These are phyloP conservation scores for Quercus suber DNA, from an alignment of 306 rosid species.

Conservation along the genomic window DNA sequence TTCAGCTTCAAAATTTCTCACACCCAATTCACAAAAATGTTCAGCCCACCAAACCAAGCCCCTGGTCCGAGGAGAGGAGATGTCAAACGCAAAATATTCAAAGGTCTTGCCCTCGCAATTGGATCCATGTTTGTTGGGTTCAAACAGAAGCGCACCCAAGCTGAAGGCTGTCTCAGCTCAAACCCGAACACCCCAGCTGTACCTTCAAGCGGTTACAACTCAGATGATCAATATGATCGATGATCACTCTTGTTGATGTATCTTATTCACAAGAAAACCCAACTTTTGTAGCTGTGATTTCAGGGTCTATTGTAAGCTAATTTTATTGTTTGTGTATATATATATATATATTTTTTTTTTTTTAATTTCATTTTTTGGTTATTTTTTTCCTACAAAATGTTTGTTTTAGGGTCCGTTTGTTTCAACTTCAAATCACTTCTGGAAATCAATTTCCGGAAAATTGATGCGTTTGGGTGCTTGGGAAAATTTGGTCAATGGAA, in stretches of 20 bases:
- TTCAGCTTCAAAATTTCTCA: neutral
- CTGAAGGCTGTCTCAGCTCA: conserved; percentile 20
- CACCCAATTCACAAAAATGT: neutral
- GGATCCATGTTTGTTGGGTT: neutral
- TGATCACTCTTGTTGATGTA: too few relatives aligned
- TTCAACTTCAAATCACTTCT: too few relatives aligned
- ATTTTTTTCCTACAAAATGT: too few relatives aligned
- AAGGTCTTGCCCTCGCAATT: neutral
- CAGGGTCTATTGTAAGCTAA: neutral
- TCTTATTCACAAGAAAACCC: neutral
- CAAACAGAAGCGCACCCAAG: neutral
- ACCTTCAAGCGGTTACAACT: conserved; percentile 11
- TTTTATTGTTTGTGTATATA: too few relatives aligned
- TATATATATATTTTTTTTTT: too few relatives aligned
- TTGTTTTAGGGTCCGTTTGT: too few relatives aligned
- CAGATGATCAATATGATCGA: neutral
- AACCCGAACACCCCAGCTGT: conserved; percentile 17
- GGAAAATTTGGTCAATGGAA: too few relatives aligned
- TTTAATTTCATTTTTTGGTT: too few relatives aligned
- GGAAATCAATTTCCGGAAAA: too few relatives aligned
- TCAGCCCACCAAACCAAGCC: neutral
- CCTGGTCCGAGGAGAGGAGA: conserved; percentile 39
- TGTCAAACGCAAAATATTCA: conserved; percentile 29
- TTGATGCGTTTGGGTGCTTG: too few relatives aligned
- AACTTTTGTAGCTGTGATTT: neutral